phyloP scores from a whole-genome alignment of 2,329 filamentous ascomycete species.

The Trichoderma afroharzianum region DNA sequence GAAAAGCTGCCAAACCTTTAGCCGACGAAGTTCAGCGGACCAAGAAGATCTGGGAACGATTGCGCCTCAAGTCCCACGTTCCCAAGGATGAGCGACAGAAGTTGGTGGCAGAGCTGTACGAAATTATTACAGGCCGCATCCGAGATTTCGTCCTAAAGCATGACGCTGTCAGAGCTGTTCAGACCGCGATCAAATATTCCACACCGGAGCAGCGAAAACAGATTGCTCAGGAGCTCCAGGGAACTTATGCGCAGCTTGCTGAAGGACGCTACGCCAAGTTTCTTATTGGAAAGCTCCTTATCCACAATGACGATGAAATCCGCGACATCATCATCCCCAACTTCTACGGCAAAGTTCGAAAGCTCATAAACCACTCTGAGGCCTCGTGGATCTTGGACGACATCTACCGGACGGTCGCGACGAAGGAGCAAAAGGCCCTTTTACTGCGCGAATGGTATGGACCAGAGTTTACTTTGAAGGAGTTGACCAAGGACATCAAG shows the following conservation, averaged over 20 bases:
- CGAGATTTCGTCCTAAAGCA: conserved; percentile 98
- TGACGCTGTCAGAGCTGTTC: conserved; percentile 92
- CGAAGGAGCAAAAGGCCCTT: conserved; percentile 76
- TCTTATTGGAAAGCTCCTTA: conserved; percentile 88
- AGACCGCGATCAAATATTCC: conserved; percentile 95
- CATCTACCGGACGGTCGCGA: conserved; percentile 86
- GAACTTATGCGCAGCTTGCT: conserved; percentile 77
- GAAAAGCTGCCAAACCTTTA: conserved; percentile 88
- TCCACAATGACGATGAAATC: conserved; percentile 85
- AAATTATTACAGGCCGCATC: conserved; percentile 84
- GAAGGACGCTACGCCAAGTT: conserved; percentile 98
- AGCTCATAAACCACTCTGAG: conserved; percentile 92
- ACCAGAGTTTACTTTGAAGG: conserved; percentile 82
- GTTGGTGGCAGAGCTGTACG: conserved; percentile 84
- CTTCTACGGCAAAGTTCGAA: conserved; percentile 90
- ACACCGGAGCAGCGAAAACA: conserved; percentile 77
- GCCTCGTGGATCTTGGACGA: conserved; percentile 98
- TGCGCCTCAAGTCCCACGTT: conserved; percentile 90
- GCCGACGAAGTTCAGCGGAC: conserved; percentile 83
- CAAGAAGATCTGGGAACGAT: conserved; percentile 95
- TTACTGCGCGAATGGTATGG: conserved; percentile 96
- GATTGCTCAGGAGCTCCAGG: conserved; percentile 83
- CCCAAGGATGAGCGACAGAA: conserved; percentile 82
- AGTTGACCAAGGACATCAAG: conserved; percentile 51
- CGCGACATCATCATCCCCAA: conserved; percentile 86